Evolutionary conservation across 2,329 filamentous ascomycete species (phyloP).

Genomic region (Xylaria sp.): DNA sequence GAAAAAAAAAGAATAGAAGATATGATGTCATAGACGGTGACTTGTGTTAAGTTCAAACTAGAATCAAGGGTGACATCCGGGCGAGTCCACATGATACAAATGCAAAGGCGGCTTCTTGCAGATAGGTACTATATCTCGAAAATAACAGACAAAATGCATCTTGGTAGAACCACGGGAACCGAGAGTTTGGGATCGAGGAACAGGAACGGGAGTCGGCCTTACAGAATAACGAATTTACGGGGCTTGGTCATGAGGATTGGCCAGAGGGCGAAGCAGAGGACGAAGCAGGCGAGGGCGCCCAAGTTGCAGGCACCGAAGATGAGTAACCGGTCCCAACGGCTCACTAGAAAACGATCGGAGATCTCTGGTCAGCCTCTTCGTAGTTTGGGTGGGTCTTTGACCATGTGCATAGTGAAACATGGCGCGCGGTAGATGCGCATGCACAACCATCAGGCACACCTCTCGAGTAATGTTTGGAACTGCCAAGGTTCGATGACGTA

Average conservation of each 20-base stretch:
- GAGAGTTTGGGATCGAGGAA: slow-evolving; percentile 32
- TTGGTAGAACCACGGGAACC: slow-evolving; percentile 36
- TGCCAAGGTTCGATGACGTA: slow-evolving; percentile 42
- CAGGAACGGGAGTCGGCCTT: slow-evolving; percentile 58
- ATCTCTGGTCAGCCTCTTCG: slow-evolving; percentile 47
- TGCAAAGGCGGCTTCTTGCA: slow-evolving; percentile 48
- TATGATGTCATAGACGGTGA: slow-evolving; percentile 20
- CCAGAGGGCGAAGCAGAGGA: slow-evolving; percentile 91
- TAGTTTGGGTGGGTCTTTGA: slow-evolving; percentile 42
- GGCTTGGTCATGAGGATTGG: slow-evolving; percentile 82
- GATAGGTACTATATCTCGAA: slow-evolving; percentile 40
- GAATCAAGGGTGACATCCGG: slow-evolving; percentile 43
- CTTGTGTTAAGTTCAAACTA: slow-evolving; percentile 39
- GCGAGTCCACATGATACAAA: slow-evolving; percentile 43
- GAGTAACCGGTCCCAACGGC: slow-evolving; percentile 94
- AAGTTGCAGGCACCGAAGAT: slow-evolving; percentile 93
- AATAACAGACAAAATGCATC: slow-evolving; percentile 26
- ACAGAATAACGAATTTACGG: slow-evolving; percentile 96
- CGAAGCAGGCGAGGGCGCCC: slow-evolving; percentile 89
- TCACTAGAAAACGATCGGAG: slow-evolving; percentile 70
- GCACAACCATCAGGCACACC: slow-evolving; percentile 52
- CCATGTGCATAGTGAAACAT: slow-evolving; percentile 57
- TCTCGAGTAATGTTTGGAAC: slow-evolving; percentile 51
- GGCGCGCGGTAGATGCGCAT: slow-evolving; percentile 57
- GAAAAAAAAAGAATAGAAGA: slow-evolving; percentile 21